Evolutionary conservation across 1,139 yeast species (phyloP).

Genomic region (Candida tropicalis): DNA sequence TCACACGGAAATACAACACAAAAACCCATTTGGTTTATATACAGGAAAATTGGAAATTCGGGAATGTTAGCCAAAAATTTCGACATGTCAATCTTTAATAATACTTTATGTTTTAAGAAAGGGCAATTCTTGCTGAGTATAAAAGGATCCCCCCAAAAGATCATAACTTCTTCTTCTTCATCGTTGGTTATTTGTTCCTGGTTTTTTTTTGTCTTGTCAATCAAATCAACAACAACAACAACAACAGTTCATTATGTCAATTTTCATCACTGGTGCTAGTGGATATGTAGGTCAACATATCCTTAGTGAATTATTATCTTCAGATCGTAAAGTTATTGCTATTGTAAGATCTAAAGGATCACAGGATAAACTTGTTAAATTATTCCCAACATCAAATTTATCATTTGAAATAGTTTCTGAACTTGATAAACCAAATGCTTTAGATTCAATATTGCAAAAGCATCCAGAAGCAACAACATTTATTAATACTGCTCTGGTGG

Average conservation of each 20-base stretch:
- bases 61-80: too few species aligned
- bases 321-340: constrained; percentile 57
- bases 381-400: constrained; percentile 28
- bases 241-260: constrained; percentile 22
- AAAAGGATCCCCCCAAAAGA: too few species aligned
- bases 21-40: too few species aligned
- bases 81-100: too few species aligned
- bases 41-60: too few species aligned
- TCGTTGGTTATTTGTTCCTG: too few species aligned
- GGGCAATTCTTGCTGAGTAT: too few species aligned
- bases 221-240: too few species aligned
- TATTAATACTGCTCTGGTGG: constrained; percentile 46
- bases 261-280: constrained; percentile 42
- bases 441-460: constrained; percentile 50
- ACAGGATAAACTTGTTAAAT: constrained; percentile 43
- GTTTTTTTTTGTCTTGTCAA: too few species aligned
- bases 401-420: constrained; percentile 58
- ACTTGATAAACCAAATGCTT: constrained; percentile 44
- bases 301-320: constrained; percentile 28
- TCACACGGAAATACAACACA: too few species aligned
- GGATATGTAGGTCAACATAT: constrained; percentile 44
- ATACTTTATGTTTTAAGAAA: too few species aligned
- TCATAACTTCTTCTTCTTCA: too few species aligned
- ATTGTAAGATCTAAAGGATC: constrained; percentile 56
- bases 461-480: constrained; percentile 53